Base-by-base conservation (phyloP, 345 rosid genomes). In the Cardamine chenopodiifolia region DNA sequence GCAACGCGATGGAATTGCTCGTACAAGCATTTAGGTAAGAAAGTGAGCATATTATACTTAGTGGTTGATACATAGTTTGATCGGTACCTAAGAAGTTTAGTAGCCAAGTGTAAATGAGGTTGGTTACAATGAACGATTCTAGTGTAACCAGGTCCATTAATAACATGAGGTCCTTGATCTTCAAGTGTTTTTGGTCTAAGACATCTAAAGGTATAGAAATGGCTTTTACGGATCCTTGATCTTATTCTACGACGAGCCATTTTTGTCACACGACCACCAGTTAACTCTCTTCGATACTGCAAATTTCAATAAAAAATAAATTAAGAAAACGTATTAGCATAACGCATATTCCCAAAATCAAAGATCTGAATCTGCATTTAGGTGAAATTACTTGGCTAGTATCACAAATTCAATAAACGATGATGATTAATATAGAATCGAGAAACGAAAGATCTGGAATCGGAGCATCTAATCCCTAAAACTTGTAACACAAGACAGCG, bases 1-100 rank as follows among this genome's bases (percentile, higher is more conserved):
- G 97, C 97, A 6, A 87, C 95, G 26, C 94, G 82, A 37, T 88
- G 88, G 63, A 91, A 91, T 79, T 91, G 97, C 82, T 91, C 94
- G 42, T 89, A 89, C 47, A 89, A 79, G 53, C 86, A 83, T 53
- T 68, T 91, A 9, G 94, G 94, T 14, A 91, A 83, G 85, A 91
- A 89, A 9, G 90, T 84, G 4, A 76, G 54, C 40, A 83, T 17
- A 57, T 79, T 87, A 65, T 89, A 89, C 75, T 86, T 83, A 9
- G 92, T 89, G 25, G 92, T 89, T 25, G 92, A 86, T 48, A 86
- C 79, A 4, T 85, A 85, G 73, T 91, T 91, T 18, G 73, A 70
- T 0, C 75, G 67, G 55, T 91, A 85, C 39, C 78, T 82, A 68
- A 72, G 63, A 52, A 86, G 89, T 22, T 81, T 84, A 39, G 13